Base-by-base conservation (phyloP, 1,139 yeast species). In the Debaryomyces sp. region DNA sequence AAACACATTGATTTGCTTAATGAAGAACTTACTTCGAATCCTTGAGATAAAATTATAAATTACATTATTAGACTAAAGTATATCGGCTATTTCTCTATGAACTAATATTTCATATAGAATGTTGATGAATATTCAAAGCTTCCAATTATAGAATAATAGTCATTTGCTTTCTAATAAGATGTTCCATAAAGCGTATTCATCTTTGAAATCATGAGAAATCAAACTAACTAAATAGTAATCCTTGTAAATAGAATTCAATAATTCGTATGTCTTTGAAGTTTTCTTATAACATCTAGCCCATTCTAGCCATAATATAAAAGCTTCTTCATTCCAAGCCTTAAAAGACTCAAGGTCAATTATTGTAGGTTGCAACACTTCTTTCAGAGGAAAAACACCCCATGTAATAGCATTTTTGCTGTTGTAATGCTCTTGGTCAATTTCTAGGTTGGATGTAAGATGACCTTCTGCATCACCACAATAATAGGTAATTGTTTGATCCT, bases 371-470 rank as follows among this genome's bases (percentile, higher is more conserved):
- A 89, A 80, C 43, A 89, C 85, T 62, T 89, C 96, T 55, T 89
- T 80, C 67, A 85, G 87, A 2, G 96, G 96, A 73, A 92, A 91
- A 2, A 88, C 96, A 49, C 97, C 97, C 97, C 97, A 94, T 0
- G 98, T 94, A 8, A 94, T 95, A 22, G 95, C 96, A 57, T 86
- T 84, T 57, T 73, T 75, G 49, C 73, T 68, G 46, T 63, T 63
- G 49, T 63, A 70, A n/a, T 58, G 52, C 38, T 61, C 57, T 1
- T 55, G 54, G 0, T 61, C 64, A 6, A 61, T 44, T 0, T 77
- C 76, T 61, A 87, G 68, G 57, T 87, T 88, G 3, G 92, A 80
- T 29, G 74, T 70, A 54, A 89, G 81, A n/a, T 69, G 62, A 1
- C 86, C 86, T 2, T 67, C 54, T 37, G 79, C 62, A 62, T 86